Percentiles rank a stretch among this genome's conserved stretches.
phyloP scores from a whole-genome alignment of 2,329 filamentous ascomycete genomes.

The Tolypocladium nubicola region DNA sequence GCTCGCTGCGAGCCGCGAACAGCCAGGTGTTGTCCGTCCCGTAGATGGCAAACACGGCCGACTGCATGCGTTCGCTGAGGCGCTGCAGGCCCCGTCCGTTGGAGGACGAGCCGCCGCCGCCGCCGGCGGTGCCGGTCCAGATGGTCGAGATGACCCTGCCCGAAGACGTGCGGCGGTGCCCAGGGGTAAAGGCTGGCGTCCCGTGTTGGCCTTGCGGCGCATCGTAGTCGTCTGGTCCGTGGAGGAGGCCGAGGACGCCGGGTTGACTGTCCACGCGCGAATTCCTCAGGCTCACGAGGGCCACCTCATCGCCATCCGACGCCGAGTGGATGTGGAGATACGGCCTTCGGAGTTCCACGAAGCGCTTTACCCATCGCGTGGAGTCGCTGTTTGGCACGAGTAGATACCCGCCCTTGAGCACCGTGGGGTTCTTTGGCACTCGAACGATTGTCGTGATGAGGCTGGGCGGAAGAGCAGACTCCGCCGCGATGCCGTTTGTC shows the following conservation, averaged over 20 bases:
- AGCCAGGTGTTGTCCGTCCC: conserved; percentile 91
- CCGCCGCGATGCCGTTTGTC: conserved; percentile 43
- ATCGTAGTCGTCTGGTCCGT: conserved; percentile 32
- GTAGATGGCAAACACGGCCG: conserved; percentile 87
- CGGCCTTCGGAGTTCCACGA: conserved; percentile 81
- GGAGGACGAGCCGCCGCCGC: conserved; percentile 15
- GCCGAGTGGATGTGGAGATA: conserved; percentile 87
- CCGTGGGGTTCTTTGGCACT: conserved; percentile 67
- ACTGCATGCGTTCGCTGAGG: conserved; percentile 47
- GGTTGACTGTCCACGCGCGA: conserved; percentile 88
- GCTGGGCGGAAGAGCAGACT: conserved; percentile 42
- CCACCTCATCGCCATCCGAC: conserved; percentile 80
- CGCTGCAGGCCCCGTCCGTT: conserved; percentile 33
- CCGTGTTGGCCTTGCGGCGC: conserved; percentile 21
- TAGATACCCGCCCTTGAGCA: conserved; percentile 81
- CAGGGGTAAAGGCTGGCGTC: conserved; percentile 28
- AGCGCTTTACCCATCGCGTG: conserved; percentile 80
- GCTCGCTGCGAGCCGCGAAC: conserved; percentile 80
- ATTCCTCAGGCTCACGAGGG: conserved; percentile 79
- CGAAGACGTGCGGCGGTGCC: conserved; percentile 38
- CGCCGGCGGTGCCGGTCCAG: conserved; percentile 36
- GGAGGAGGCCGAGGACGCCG: conserved; percentile 69
- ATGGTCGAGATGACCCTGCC: conserved; percentile 44
- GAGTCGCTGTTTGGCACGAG: conserved; percentile 74
- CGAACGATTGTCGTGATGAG: conserved; percentile 68